Evolutionary conservation across 2,329 filamentous ascomycete genomes (phyloP).

Genomic region (Graphilbum ipis-grandicollis): DNA sequence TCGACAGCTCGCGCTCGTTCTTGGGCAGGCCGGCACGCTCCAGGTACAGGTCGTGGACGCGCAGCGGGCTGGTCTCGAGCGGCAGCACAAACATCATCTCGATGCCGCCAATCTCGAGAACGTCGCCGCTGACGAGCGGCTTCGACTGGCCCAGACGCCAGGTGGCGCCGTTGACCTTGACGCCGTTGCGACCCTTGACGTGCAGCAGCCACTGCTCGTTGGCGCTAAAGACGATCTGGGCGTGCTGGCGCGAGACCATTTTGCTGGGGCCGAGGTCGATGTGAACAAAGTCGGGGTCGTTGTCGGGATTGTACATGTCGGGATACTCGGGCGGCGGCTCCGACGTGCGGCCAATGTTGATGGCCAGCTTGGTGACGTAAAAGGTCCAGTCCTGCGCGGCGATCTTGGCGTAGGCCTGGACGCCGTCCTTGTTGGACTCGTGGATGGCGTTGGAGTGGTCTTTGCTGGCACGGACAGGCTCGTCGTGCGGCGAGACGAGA

Average conservation of each 20-base stretch:
- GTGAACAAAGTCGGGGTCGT: conserved; percentile 43
- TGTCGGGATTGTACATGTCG: conserved; percentile 23
- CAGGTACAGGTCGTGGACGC: conserved; percentile 51
- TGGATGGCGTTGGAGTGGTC: conserved; percentile 49
- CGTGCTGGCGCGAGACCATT: conserved; percentile 62
- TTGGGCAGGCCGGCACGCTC: conserved; percentile 43
- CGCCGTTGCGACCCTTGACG: conserved; percentile 82
- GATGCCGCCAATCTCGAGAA: conserved; percentile 78
- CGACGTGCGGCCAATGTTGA: conserved; percentile 58
- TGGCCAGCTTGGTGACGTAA: conserved; percentile 57
- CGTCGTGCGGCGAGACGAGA: conserved; percentile 22
- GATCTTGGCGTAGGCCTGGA: conserved; percentile 67
- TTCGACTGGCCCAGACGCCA: conserved; percentile 51
- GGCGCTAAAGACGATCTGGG: conserved; percentile 54
- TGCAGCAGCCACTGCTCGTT: conserved; percentile 63
- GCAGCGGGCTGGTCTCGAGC: conserved; percentile 45
- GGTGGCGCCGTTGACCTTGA: conserved; percentile 61
- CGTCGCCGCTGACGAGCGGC: conserved; percentile 65
- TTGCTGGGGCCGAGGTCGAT: conserved; percentile 81
- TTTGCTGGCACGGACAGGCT: conserved; percentile 38
- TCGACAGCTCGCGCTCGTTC: conserved; percentile 8
- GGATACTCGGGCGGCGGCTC: conserved; percentile 22
- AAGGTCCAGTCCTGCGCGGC: conserved; percentile 72
- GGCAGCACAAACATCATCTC: conserved; percentile 99
- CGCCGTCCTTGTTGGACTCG: conserved; percentile 41